These are phyloP conservation scores for Podaxis sp. DNA, from an alignment of 768 basidiomycete species.

Conservation along the genomic window DNA sequence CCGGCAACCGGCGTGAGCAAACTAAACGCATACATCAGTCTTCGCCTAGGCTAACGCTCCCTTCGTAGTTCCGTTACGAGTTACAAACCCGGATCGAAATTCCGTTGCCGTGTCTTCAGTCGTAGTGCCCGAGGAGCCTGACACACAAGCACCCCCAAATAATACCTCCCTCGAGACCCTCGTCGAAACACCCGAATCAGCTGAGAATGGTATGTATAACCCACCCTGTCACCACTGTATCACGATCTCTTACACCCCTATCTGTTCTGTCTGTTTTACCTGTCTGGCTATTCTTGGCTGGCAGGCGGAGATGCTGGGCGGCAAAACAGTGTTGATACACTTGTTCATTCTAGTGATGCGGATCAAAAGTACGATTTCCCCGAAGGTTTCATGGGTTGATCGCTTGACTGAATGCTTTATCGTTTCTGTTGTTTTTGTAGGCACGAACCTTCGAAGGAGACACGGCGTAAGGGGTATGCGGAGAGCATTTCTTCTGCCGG, in stretches of 20 bases:
- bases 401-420: conserved; percentile 6
- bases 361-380: conserved; percentile 10
- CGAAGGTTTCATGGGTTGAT: conserved; percentile 2
- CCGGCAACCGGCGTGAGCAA: conserved; percentile 43
- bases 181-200: conserved; percentile 11
- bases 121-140: conserved; percentile 33
- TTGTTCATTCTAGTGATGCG: conserved; percentile 11
- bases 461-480: conserved; percentile 17
- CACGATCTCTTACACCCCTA: not conserved
- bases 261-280: not conserved
- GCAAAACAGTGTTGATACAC: conserved; percentile 14
- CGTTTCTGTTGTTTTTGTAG: conserved; percentile 14
- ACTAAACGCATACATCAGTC: conserved; percentile 1
- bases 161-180: conserved; percentile 10
- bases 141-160: not conserved
- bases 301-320: conserved; percentile 2
- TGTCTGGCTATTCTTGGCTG: conserved; percentile 3
- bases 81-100: conserved; percentile 40
- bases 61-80: conserved; percentile 35
- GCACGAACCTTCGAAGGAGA: conserved; percentile 18
- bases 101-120: not conserved
- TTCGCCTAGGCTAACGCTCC: conserved; percentile 2
- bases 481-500: conserved; percentile 27
- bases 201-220: conserved; percentile 18
- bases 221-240: not conserved